Evolutionary conservation across 192 early-diverging fungal species (phyloP).

Genomic region (Linderina pennispora): DNA sequence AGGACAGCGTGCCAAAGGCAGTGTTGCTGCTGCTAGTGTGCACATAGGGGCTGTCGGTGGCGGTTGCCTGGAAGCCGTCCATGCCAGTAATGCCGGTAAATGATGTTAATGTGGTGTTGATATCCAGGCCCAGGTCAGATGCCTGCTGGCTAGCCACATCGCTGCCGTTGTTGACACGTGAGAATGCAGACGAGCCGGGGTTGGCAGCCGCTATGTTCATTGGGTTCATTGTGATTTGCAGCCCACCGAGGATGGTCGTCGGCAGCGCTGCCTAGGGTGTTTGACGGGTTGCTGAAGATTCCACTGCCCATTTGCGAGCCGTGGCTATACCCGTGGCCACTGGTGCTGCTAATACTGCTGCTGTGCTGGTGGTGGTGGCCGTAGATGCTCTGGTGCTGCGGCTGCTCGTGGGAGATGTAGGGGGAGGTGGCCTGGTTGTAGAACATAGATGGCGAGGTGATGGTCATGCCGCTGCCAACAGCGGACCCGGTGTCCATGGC

Average conservation of each 20-base stretch:
- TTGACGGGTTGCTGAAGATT: too few relatives aligned
- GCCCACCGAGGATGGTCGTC: constrained; percentile 36
- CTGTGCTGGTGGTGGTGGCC: too few relatives aligned
- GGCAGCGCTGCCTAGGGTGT: constrained; percentile 2
- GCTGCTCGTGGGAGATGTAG: too few relatives aligned
- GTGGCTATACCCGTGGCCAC: too few relatives aligned
- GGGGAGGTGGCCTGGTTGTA: constrained; percentile 12
- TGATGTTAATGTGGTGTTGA: constrained; percentile 23
- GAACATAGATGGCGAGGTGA: constrained; percentile 14
- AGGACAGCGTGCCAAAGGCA: constrained; percentile 9
- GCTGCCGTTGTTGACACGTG: constrained; percentile 15
- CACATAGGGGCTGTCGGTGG: constrained; percentile 15
- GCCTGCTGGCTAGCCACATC: background rate
- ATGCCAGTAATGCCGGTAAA: constrained; percentile 30
- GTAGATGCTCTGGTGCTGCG: background rate
- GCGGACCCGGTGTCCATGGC: constrained; percentile 46
- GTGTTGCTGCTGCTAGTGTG: background rate
- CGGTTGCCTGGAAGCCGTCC: constrained; percentile 20
- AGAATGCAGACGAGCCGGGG: constrained; percentile 35
- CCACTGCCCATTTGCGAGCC: too few relatives aligned
- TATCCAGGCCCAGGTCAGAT: constrained; percentile 21
- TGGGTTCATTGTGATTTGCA: constrained; percentile 44
- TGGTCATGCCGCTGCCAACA: constrained; percentile 26
- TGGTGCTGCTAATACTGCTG: too few relatives aligned
- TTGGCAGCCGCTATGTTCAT: constrained; percentile 15